Conservation (phyloP, 2,329 filamentous ascomycete genomes). For the Westerdykella ornata region DNA sequence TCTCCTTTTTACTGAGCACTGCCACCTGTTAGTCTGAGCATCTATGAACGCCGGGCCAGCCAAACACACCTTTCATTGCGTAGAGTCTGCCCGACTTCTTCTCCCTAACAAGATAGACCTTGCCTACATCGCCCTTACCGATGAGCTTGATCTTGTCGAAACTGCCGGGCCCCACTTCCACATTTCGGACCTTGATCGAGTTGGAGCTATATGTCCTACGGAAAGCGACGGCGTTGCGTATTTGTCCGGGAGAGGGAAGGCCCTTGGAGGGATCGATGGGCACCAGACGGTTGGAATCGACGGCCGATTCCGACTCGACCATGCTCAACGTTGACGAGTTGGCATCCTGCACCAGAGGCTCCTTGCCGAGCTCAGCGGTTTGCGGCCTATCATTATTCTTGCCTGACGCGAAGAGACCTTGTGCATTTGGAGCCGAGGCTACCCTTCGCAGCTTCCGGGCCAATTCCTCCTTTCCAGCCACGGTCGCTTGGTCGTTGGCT, state of each 20-base stretch:
- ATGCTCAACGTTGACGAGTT: conserved; percentile 49
- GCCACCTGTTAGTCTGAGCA: conserved; percentile 22
- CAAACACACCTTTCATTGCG: conserved; percentile 85
- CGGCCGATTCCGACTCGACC: conserved; percentile 40
- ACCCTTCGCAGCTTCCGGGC: conserved; percentile 88
- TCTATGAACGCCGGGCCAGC: not conserved
- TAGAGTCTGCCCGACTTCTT: conserved; percentile 95
- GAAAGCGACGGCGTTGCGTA: conserved; percentile 65
- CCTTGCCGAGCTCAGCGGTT: conserved; percentile 80
- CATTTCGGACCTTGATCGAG: conserved; percentile 95
- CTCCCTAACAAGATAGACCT: conserved; percentile 94
- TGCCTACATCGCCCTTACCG: conserved; percentile 96
- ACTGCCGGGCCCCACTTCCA: conserved; percentile 89
- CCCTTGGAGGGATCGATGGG: conserved; percentile 42
- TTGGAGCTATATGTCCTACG: conserved; percentile 96
- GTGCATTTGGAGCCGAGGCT: conserved; percentile 92
- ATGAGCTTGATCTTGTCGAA: conserved; percentile 99
- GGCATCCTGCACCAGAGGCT: conserved; percentile 60
- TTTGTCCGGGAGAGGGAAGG: conserved; percentile 59
- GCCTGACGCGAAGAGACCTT: conserved; percentile 67
- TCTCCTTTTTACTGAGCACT: conserved; percentile 99
- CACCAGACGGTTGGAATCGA: conserved; percentile 23
- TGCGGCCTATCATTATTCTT: conserved; percentile 57
- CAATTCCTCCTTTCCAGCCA: conserved; percentile 84
- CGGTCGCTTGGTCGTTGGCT: conserved; percentile 58